Conservation (phyloP, 2,329 filamentous ascomycete genomes). For the Talaromyces piceae region DNA sequence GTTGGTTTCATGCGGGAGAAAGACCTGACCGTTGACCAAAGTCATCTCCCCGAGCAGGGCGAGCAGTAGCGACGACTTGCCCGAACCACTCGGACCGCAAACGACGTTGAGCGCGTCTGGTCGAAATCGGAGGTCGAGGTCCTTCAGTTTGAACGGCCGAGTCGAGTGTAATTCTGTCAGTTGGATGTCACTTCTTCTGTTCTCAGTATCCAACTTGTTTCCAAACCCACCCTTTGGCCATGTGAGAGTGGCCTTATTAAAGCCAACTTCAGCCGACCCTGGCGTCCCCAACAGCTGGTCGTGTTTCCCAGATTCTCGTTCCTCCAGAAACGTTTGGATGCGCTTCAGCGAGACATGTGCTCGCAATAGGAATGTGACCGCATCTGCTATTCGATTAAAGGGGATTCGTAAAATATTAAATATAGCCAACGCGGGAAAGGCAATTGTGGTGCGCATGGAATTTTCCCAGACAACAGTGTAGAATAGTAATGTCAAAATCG, state of each 20-base stretch:
- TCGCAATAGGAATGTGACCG: not conserved
- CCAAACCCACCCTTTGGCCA: not conserved
- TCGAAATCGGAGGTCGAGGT: not conserved
- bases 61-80: slow-evolving; percentile 4
- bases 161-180: not conserved
- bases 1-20: not conserved
- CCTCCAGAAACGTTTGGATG: slow-evolving; percentile 1
- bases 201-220: not conserved
- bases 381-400: not conserved
- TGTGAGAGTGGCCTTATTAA: slow-evolving; percentile 2
- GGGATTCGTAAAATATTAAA: slow-evolving; percentile 3
- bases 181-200: not conserved
- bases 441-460: not conserved
- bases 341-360: slow-evolving; percentile 2
- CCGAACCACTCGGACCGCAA: slow-evolving; percentile 2
- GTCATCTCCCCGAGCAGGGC: slow-evolving; percentile 5
- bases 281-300: not conserved
- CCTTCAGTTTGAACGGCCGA: not conserved
- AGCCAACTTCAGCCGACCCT: not conserved
- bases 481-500: not conserved
- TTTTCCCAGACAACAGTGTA: not conserved
- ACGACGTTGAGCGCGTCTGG: not conserved
- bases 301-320: not conserved
- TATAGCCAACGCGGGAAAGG: slow-evolving; percentile 3
- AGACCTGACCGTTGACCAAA: not conserved